Percentiles rank a stretch among this genome's conserved stretches.
Evolutionary conservation across 2,329 filamentous ascomycete genomes (phyloP).

Genomic region (Phaeosphaeria sp.): DNA sequence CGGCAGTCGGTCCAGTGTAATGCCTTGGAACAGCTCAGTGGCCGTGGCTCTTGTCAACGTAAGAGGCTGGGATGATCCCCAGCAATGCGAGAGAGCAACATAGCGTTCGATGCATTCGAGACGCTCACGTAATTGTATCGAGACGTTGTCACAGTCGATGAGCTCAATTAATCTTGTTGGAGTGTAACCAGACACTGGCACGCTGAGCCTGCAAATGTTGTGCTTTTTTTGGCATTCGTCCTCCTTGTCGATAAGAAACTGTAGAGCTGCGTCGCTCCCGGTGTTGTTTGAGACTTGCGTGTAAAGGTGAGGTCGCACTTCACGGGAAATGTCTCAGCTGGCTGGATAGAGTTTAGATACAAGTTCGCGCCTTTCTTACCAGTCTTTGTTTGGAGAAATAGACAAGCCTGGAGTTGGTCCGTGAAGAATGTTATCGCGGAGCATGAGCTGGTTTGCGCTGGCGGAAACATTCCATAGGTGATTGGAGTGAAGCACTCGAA

Average conservation of each 20-base stretch:
- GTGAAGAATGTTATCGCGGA: neutral
- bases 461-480: neutral
- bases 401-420: neutral
- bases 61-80: neutral
- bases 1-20: constrained; percentile 16
- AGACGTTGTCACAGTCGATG: neutral
- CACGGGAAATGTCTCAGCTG: neutral
- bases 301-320: neutral
- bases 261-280: neutral
- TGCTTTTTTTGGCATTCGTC: neutral
- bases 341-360: neutral
- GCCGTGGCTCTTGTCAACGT: constrained; percentile 1
- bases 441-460: neutral
- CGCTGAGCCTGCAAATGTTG: neutral
- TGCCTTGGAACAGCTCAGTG: neutral
- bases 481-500: neutral
- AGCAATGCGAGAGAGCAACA: constrained; percentile 2
- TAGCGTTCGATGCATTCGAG: neutral
- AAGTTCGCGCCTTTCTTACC: neutral
- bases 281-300: neutral
- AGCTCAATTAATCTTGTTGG: neutral
- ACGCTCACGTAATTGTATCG: neutral
- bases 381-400: neutral
- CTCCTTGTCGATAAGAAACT: neutral
- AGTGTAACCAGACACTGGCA: neutral